Evolutionary conservation across 2,329 filamentous ascomycete species (phyloP), one percentile per base, ranked within the genome.

Genomic region (Lasiodiplodia hormozganensis): DNA sequence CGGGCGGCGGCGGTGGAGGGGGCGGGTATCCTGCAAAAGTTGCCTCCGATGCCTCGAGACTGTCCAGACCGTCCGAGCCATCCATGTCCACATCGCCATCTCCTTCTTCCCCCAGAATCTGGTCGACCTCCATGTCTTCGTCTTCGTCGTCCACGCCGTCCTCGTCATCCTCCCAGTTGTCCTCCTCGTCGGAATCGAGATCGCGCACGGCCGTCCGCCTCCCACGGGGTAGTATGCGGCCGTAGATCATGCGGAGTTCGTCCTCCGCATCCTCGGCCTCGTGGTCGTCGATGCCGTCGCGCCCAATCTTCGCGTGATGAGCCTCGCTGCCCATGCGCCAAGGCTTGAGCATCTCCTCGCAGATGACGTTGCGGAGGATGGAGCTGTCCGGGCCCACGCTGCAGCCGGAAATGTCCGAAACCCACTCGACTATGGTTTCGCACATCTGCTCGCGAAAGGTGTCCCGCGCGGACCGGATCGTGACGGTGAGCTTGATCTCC

Each of bases 401-500:
- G 79, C 94, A 97, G 36, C 94, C 94, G 8, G 94, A 88, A 74
- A 99, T 96, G 79, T 99, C 96, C 65, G 90, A 87, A 23, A 99
- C 86, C 96, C 96, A 99, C 74, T 97, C 94, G 66, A 99, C 91
- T 70, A 99, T 95, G 18, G 94, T 93, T n/a, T 92, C 94, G 74
- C 94, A 97, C 96, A 99, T 99, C 78, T 98, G 92, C 78, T 99
- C 96, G 69, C 96, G 88, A 81, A 98, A 99, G 0, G 94, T 98
- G 80, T 99, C 96, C 73, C 96, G 88, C 5, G 96, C 89, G 11
- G 95, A 97, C 54, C 96, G 89, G 70, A 99, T 94, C 0, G 96
- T 99, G 60, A 97, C 93, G 0, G 96, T 98, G 68, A 99, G 89
- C 77, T 97, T 94, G 79, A 99, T 97, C 70, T 97, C 90, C 80